Conservation (phyloP, 805 yeast species). For the Candida boleticola region DNA sequence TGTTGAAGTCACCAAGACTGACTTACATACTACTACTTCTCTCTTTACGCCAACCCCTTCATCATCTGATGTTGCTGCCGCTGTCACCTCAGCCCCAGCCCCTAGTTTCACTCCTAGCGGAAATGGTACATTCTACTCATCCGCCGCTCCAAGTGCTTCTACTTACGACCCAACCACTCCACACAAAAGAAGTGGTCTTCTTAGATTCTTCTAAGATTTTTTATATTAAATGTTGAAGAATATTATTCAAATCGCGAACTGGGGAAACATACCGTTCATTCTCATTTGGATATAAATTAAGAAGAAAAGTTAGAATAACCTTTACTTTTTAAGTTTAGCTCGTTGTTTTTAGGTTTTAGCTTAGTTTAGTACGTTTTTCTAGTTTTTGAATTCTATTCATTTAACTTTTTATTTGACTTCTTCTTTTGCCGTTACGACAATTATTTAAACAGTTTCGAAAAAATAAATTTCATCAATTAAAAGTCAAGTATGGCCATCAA, state of each 20-base stretch:
- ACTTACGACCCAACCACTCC: constrained; percentile 6
- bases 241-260: neutral
- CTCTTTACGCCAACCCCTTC: constrained; percentile 10
- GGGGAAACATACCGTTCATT: no score
- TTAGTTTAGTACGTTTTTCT: neutral
- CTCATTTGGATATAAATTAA: no score
- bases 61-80: constrained; percentile 14
- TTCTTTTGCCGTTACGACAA: no score
- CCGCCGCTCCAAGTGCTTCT: constrained; percentile 11
- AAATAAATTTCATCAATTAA: no score
- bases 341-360: neutral
- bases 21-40: constrained; percentile 10
- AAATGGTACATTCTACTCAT: constrained; percentile 14
- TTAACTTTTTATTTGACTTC: no score
- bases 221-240: neutral
- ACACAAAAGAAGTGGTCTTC: constrained; percentile 6
- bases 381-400: no score
- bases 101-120: constrained; percentile 5
- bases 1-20: constrained; percentile 16
- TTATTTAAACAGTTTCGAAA: no score
- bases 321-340: neutral
- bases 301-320: no score
- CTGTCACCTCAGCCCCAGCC: constrained; percentile 17
- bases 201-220: neutral
- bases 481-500: no score